Base-by-base conservation (phyloP, 345 rosid species). In the Punica granatum region DNA sequence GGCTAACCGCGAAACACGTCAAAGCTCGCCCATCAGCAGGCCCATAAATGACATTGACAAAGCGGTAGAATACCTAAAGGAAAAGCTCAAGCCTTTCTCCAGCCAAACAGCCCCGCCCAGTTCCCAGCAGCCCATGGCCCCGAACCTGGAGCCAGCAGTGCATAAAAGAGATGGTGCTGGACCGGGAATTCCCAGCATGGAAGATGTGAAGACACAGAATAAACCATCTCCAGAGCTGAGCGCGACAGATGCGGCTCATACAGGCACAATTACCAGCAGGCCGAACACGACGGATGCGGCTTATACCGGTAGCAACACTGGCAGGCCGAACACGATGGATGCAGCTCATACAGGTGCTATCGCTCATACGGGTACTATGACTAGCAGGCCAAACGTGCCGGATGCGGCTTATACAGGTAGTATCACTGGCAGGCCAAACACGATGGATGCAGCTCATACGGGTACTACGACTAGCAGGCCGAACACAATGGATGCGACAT, bases 1-100 rank as follows among this genome's bases (percentile, higher is more conserved):
- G 65, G 42, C 42, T 33, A 34, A 0, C 43, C 43, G 1, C 16
- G 13, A 11, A 37, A 31, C 31, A 11, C 48, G 30, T 4, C 56
- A n/a, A 28, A 39, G 42, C 31, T 1, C 49, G 39, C 30, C n/a
- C 3, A 79, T 77, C 25, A 33, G 79, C 54, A 28, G 58, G 28
- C 83, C 86, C 33, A 82, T 72, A 6, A 75, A 32, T 68, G 78
- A 71, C 16, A 60, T 74, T 35, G 32, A 21, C 59, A 31, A 54
- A 15, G 74, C 83, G 28, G 21, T 69, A 63, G 64, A 43, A 39
- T 69, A 35, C 72, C 64, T 74, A 23, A 70, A 51, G 61, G 79
- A 74, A 67, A 64, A 68, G 43, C 67, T 46, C 15, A 67, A 66
- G 54, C 78, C 74, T 64, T 32, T 73, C 49, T 15, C 67, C 43